Percentiles rank a stretch among this genome's conserved stretches.
These are phyloP conservation scores for Alternaria triticina DNA, from an alignment of 2,329 filamentous ascomycete genomes.

Conservation along the genomic window DNA sequence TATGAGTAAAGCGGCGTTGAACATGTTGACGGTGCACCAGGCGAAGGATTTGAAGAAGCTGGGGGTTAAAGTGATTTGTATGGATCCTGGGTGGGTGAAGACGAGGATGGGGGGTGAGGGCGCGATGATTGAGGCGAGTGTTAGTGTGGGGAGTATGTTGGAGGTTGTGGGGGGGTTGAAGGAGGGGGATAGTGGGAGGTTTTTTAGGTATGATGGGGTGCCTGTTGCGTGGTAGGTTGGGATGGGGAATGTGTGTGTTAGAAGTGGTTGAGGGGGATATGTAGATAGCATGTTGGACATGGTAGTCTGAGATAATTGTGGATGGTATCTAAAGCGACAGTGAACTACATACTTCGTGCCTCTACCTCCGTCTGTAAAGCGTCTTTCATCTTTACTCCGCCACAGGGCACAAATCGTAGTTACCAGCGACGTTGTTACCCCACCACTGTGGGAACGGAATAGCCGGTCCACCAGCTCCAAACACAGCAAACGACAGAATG, in stretches of 20 bases:
- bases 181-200: conserved; percentile 47
- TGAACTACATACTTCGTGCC: not conserved
- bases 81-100: conserved; percentile 56
- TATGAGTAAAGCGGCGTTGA: conserved; percentile 54
- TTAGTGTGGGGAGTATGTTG: conserved; percentile 50
- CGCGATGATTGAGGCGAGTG: conserved; percentile 47
- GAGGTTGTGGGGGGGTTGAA: conserved; percentile 41
- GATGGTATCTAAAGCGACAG: not conserved
- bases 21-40: conserved; percentile 54
- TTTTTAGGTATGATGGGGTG: conserved; percentile 45
- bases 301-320: not conserved
- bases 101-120: conserved; percentile 54
- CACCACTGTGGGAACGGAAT: conserved; percentile 19
- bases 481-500: conserved; percentile 21
- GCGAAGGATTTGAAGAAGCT: conserved; percentile 44
- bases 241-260: not conserved
- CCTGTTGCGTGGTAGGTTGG: conserved; percentile 42
- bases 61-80: conserved; percentile 43
- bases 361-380: not conserved
- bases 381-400: conserved; percentile 5
- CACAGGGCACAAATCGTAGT: conserved; percentile 20
- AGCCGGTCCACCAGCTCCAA: conserved; percentile 18
- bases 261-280: not conserved
- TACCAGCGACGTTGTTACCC: conserved; percentile 21
- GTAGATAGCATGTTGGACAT: not conserved